Conservation (phyloP, 768 basidiomycete species). For the Lactarius vividus region DNA sequence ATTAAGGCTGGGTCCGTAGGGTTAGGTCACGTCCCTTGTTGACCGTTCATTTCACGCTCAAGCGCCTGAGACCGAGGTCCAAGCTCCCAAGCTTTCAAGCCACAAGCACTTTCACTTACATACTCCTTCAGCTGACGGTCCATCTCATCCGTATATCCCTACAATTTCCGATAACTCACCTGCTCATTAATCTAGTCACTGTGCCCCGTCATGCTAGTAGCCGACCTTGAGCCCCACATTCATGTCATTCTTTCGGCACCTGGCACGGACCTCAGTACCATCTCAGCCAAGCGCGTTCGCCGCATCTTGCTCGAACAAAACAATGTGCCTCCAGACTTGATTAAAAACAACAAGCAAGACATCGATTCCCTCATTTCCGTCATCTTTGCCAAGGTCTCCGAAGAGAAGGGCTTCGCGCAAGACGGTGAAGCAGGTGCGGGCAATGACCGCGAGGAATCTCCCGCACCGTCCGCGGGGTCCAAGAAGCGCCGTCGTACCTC, state of each 20-base stretch:
- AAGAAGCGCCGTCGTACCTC: conserved; percentile 28
- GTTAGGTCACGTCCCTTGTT: background rate
- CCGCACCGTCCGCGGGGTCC: conserved; percentile 1
- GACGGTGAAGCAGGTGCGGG: conserved; percentile 28
- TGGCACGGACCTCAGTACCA: conserved; percentile 70
- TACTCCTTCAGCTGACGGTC: background rate
- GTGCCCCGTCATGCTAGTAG: conserved; percentile 32
- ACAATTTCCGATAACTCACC: background rate
- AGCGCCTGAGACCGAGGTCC: background rate
- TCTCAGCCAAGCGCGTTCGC: conserved; percentile 88
- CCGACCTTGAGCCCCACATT: conserved; percentile 58
- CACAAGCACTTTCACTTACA: background rate
- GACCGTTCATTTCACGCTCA: background rate
- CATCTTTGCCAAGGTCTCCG: conserved; percentile 61
- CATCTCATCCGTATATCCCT: background rate
- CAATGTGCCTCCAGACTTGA: conserved; percentile 51
- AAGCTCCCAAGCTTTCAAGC: background rate
- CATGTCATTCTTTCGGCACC: conserved; percentile 71
- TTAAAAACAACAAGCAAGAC: conserved; percentile 65
- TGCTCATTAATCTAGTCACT: background rate
- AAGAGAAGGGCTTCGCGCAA: conserved; percentile 26
- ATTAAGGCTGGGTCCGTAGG: background rate
- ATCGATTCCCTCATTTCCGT: conserved; percentile 67
- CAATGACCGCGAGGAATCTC: conserved; percentile 6
- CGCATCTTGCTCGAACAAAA: conserved; percentile 62